phyloP scores from a whole-genome alignment of 192 early-diverging fungal species.

The Piromyces finnis region DNA sequence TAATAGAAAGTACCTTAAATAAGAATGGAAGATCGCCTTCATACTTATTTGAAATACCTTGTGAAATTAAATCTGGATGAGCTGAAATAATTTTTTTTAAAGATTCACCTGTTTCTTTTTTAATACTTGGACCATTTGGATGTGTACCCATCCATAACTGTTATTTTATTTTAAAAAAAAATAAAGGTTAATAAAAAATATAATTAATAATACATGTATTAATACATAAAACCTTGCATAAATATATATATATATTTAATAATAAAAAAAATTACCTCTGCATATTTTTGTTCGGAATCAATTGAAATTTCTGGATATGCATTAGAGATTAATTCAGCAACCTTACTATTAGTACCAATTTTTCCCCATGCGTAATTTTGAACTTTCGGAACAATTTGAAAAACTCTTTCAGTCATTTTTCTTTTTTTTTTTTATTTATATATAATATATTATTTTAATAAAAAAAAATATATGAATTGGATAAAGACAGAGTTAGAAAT shows the following conservation, averaged over 20 bases:
- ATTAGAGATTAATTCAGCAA: conserved; percentile 59
- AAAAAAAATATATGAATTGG: no score
- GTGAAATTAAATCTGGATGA: conserved; percentile 29
- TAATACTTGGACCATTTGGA: conserved; percentile 61
- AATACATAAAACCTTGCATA: no score
- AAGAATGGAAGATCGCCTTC: conserved; percentile 80
- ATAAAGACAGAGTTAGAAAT: no score
- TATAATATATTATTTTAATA: no score
- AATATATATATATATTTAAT: not conserved
- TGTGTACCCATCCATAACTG: conserved; percentile 98
- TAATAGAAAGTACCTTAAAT: conserved; percentile 84
- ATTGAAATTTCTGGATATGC: conserved; percentile 27
- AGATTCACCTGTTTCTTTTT: not conserved
- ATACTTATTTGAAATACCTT: conserved; percentile 36
- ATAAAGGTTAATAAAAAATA: no score
- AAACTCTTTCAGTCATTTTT: not conserved
- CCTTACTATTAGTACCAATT: conserved; percentile 57
- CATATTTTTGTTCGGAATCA: conserved; percentile 57
- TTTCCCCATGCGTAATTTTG: conserved; percentile 98
- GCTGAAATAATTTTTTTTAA: conserved; percentile 41
- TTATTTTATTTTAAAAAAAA: not conserved
- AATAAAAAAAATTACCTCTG: conserved; percentile 43
- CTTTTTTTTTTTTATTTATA: no score
- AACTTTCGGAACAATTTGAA: conserved; percentile 1
- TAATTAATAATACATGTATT: no score